Conservation (phyloP, 805 yeast species). For the Starmerella powellii region DNA sequence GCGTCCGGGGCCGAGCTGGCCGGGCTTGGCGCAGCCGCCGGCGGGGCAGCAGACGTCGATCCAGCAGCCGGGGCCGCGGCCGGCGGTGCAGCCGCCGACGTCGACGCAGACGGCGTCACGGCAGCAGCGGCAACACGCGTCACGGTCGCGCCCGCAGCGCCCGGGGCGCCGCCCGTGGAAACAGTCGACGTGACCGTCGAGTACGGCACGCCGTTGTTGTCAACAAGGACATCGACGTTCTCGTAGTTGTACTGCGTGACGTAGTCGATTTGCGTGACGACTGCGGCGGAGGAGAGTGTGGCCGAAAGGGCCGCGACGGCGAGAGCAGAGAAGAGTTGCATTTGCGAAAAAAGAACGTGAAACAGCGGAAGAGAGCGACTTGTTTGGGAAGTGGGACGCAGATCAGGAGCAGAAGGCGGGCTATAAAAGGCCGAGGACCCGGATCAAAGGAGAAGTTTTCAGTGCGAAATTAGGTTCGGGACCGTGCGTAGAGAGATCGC, state of each 20-base stretch:
- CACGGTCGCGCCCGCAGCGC: background rate
- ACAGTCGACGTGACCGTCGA: conserved; percentile 13
- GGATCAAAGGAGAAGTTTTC: no score
- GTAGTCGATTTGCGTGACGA: conserved; percentile 19
- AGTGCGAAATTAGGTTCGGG: no score
- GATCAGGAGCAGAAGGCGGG: no score
- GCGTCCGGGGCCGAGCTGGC: no score
- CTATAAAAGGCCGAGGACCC: no score
- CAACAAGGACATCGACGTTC: conserved; percentile 21
- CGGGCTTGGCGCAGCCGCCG: background rate
- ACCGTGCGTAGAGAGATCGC: no score
- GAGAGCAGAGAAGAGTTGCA: background rate
- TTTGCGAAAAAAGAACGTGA: background rate
- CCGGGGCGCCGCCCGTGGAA: background rate
- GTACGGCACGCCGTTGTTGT: conserved; percentile 20
- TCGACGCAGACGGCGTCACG: background rate
- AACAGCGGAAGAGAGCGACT: background rate
- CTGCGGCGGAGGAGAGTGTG: conserved; percentile 12
- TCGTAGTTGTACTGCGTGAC: conserved; percentile 22
- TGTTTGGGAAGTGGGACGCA: no score
- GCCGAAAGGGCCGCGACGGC: background rate
- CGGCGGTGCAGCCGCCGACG: background rate
- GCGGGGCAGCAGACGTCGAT: conserved; percentile 1
- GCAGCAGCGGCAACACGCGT: background rate
- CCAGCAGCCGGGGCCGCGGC: background rate